Percentiles rank a stretch among this genome's conserved stretches.
Evolutionary conservation across 2,329 filamentous ascomycete species (phyloP).

Genomic region (Beauveria asiatica): DNA sequence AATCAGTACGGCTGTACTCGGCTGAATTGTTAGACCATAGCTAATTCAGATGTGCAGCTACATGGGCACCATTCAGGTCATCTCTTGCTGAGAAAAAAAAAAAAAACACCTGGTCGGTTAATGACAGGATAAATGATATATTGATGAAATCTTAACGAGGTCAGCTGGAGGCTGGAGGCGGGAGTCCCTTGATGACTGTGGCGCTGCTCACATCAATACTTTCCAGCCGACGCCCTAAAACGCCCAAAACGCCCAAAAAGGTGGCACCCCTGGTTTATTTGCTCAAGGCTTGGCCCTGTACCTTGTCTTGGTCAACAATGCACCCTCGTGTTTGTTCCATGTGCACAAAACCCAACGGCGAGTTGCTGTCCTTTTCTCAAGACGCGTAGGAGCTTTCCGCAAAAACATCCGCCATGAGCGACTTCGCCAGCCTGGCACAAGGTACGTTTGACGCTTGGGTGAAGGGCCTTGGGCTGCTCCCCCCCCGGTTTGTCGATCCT

Average conservation of each 20-base stretch:
- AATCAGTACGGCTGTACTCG: neutral
- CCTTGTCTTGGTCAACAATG: neutral
- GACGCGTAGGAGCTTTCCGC: neutral
- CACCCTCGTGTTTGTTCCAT: neutral
- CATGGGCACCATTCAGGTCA: too few species aligned
- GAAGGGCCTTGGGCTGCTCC: neutral
- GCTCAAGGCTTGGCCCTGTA: neutral
- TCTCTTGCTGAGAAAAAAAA: too few species aligned
- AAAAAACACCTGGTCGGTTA: too few species aligned
- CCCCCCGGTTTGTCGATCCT: neutral
- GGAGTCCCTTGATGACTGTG: neutral
- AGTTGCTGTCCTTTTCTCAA: neutral
- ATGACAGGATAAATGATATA: too few species aligned
- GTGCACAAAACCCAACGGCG: neutral
- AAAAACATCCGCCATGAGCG: constrained; percentile 1
- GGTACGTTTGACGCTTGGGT: neutral
- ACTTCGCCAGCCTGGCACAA: neutral
- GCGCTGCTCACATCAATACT: neutral
- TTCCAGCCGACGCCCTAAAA: neutral
- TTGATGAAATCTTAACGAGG: too few species aligned
- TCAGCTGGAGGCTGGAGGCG: too few species aligned
- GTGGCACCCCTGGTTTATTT: constrained; percentile 10
- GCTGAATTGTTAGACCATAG: too few species aligned
- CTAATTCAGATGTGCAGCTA: too few species aligned
- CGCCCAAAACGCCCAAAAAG: neutral